These are phyloP conservation scores for Anthoceros angustus DNA, from an alignment of 225 moss, liverwort and hornwort genomes.

Conservation along the genomic window DNA sequence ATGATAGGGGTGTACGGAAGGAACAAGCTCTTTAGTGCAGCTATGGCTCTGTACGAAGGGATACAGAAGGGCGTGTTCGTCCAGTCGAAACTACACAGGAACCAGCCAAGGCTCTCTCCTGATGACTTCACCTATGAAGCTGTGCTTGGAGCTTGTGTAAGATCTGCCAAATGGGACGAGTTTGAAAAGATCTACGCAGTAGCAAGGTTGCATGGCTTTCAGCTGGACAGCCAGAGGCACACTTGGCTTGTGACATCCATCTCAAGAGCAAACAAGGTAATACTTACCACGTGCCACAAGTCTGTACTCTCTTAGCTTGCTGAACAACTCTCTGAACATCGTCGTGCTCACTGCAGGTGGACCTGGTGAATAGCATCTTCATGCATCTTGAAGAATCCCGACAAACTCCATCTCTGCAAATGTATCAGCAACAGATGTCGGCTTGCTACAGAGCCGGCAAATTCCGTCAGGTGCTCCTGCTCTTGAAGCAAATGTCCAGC, in stretches of 20 bases:
- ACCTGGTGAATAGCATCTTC: background rate
- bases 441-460: background rate
- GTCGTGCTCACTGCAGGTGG: background rate
- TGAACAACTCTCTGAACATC: too few species aligned
- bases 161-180: conserved; percentile 55
- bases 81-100: conserved; percentile 14
- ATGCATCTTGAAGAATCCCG: background rate
- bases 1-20: conserved; percentile 85
- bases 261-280: conserved; percentile 55
- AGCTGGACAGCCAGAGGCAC: conserved; percentile 46
- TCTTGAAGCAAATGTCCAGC: background rate
- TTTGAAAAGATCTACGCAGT: conserved; percentile 43
- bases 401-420: background rate
- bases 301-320: background rate
- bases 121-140: conserved; percentile 59
- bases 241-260: conserved; percentile 50
- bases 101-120: conserved; percentile 28
- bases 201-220: conserved; percentile 43
- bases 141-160: conserved; percentile 65
- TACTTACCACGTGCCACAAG: background rate
- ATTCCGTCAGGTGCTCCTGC: background rate
- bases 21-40: conserved; percentile 50
- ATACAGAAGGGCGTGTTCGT: conserved; percentile 49
- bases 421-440: conserved; percentile 2
- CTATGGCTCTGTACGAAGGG: conserved; percentile 42